Conservation (phyloP, 2,329 filamentous ascomycete species). For the Pseudogymnoascus sp. region DNA sequence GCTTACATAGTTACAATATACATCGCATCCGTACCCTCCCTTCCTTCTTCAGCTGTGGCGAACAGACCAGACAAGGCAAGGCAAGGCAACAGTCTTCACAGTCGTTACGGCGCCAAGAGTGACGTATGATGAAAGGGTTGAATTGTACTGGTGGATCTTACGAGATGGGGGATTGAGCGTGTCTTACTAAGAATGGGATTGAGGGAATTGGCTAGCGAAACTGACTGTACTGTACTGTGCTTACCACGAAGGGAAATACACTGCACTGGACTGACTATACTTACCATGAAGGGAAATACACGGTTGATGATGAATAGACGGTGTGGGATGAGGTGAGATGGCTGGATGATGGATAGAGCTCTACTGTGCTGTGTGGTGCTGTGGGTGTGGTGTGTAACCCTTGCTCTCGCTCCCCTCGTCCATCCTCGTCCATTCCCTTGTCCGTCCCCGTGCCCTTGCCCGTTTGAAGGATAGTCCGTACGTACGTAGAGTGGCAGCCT, state of each 20-base stretch:
- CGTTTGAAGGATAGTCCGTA: not conserved
- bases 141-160: not conserved
- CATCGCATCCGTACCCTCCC: no score
- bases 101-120: not conserved
- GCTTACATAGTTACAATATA: not conserved
- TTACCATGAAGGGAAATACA: not conserved
- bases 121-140: not conserved
- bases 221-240: not conserved
- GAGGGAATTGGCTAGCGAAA: no score
- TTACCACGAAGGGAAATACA: not conserved
- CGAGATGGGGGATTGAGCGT: no score
- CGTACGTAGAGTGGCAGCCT: not conserved
- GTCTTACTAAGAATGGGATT: no score
- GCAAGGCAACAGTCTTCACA: not conserved
- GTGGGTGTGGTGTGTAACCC: not conserved
- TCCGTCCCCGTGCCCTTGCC: not conserved
- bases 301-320: not conserved
- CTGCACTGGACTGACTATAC: no score
- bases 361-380: not conserved
- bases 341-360: not conserved
- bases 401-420: not conserved
- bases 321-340: not conserved
- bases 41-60: not conserved
- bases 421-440: not conserved
- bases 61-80: not conserved